Conservation (phyloP, 1,139 yeast species). For the Saccharomycopsis hybrid region DNA sequence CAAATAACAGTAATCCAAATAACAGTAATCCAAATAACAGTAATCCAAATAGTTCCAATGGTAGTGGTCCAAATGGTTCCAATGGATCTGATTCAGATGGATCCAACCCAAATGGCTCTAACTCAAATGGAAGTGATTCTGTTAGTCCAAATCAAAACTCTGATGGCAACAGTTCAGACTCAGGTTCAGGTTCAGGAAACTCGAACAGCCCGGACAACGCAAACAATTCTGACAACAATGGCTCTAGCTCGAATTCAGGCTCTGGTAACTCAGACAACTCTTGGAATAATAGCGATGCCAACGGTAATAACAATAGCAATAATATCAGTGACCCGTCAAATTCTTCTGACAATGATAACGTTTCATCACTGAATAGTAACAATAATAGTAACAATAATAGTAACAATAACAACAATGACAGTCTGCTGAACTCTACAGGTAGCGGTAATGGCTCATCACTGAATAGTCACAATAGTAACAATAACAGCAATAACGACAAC, state of each 20-base stretch:
- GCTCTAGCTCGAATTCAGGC: neutral
- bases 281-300: neutral
- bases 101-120: no score
- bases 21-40: no score
- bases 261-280: neutral
- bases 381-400: no score
- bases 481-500: neutral
- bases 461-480: neutral
- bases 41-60: no score
- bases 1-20: no score
- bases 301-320: neutral
- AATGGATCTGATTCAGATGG: no score
- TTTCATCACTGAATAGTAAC: neutral
- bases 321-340: neutral
- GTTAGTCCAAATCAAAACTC: neutral
- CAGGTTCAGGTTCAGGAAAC: neutral
- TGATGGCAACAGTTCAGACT: neutral
- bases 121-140: no score
- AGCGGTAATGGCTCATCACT: neutral
- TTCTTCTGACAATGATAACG: neutral
- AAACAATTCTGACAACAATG: neutral
- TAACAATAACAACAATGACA: no score
- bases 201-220: neutral
- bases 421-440: no score
- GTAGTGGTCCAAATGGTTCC: no score